Evolutionary conservation across 495 filamentous ascomycete species (phyloP).

Genomic region (Thermochaetoides thermophila): DNA sequence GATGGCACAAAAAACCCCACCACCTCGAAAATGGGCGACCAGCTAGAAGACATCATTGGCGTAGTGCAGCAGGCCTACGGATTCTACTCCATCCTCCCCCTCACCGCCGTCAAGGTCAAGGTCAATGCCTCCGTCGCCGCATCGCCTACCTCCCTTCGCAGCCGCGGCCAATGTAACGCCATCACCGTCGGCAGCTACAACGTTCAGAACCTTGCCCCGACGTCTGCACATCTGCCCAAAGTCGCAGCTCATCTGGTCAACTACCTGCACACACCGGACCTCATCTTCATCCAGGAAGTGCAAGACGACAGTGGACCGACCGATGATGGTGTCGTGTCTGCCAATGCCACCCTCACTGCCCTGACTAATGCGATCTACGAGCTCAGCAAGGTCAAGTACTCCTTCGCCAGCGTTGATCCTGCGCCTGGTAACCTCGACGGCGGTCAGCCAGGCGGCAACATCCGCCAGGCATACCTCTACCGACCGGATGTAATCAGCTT

Average conservation of each 20-base stretch:
- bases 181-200: slow-evolving; percentile 46
- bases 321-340: slow-evolving; percentile 33
- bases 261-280: slow-evolving; percentile 35
- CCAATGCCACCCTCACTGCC: slow-evolving; percentile 31
- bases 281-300: slow-evolving; percentile 46
- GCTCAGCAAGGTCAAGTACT: slow-evolving; percentile 27
- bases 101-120: slow-evolving; percentile 32
- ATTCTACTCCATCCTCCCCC: slow-evolving; percentile 44
- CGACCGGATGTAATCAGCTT: slow-evolving; percentile 34
- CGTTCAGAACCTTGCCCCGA: slow-evolving; percentile 42
- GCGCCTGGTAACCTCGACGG: slow-evolving; percentile 36
- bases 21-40: slow-evolving; percentile 40
- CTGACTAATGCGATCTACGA: slow-evolving; percentile 27
- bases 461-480: slow-evolving; percentile 48
- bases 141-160: slow-evolving; percentile 29
- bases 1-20: slow-evolving; percentile 42
- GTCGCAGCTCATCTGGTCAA: slow-evolving; percentile 41
- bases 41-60: slow-evolving; percentile 41
- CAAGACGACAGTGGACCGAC: slow-evolving; percentile 42
- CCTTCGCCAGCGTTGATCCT: slow-evolving; percentile 35
- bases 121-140: slow-evolving; percentile 18
- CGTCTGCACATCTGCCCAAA: slow-evolving; percentile 25
- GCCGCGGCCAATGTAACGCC: slow-evolving; percentile 30
- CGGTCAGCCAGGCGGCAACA: slow-evolving; percentile 48
- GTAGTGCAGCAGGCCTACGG: slow-evolving; percentile 42